These are phyloP conservation scores for Lolium rigidum DNA, from an alignment of 176 grass and related monocot species.

Conservation along the genomic window DNA sequence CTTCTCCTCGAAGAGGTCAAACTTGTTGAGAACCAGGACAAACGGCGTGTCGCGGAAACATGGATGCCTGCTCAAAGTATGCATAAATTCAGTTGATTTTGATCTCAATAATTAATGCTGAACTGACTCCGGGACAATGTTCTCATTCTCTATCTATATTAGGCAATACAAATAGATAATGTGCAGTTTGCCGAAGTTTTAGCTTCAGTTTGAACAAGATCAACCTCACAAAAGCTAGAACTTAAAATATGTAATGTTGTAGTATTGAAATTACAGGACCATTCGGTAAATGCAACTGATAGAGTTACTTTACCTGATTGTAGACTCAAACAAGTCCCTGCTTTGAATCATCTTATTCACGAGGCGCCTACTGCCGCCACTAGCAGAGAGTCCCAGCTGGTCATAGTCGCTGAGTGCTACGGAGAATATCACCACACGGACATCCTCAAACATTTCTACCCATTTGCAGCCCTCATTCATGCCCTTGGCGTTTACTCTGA, in stretches of 20 bases:
- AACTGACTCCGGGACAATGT: constrained; percentile 19
- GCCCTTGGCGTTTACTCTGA: constrained; percentile 82
- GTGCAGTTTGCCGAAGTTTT: background rate
- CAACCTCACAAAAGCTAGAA: background rate
- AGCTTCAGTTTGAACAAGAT: background rate
- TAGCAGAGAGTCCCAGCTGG: constrained; percentile 53
- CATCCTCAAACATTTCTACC: constrained; percentile 99
- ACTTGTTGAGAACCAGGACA: constrained; percentile 94
- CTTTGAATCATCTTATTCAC: constrained; percentile 91
- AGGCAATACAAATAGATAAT: background rate
- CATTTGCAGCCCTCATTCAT: constrained; percentile 93
- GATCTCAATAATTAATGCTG: background rate
- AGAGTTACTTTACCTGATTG: constrained; percentile 62
- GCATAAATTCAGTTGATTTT: background rate
- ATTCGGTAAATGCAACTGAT: background rate
- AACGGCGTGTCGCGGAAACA: constrained; percentile 87
- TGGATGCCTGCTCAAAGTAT: constrained; percentile 58
- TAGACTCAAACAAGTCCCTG: constrained; percentile 90
- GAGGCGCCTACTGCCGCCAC: constrained; percentile 40
- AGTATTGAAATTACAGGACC: background rate
- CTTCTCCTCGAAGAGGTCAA: constrained; percentile 90
- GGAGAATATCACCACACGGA: constrained; percentile 83
- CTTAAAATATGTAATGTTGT: background rate
- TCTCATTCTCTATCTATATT: background rate
- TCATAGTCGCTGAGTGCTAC: constrained; percentile 85